Base-by-base conservation (phyloP, 352 stramenopile genomes). In the Phytophthora multivora region DNA sequence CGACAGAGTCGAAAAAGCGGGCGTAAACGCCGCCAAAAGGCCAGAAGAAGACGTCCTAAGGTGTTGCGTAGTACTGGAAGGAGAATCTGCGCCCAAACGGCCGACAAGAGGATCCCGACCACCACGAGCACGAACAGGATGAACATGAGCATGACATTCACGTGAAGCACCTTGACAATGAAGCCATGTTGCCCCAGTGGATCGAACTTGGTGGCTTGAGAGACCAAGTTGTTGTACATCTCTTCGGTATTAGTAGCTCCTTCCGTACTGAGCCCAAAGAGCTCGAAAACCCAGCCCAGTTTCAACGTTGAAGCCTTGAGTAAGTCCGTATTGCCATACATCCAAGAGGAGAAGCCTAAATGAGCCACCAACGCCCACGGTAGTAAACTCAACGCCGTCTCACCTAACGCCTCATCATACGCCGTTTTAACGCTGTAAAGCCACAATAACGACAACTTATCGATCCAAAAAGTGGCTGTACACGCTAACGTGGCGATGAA, bases 361-460 rank as follows among this genome's bases (percentile, higher is more conserved):
- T 95, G 86, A 16, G 83, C 54, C 9, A 80, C 77, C 1, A 95
- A 68, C 4, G 84, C 83, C 84, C 84, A 95, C 0, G 86, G 86
- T 23, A 95, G 19, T 10, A 92, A 45, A 2, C 42, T 26, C 8
- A 95, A 54, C 5, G 79, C 79, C 2, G 74, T 73, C 52, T 89
- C 77, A 23, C 86, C 86, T 1, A 95, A 63, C 23, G 77, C 82
- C 54, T 95, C 83, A 55, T 93, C 84, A 66, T 92, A 95, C 12
- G 86, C 75, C 1, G 84, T 93, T 42, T 87, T 89, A 36, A 95
- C 79, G 38, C 77, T 88, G 54, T 90, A 95, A 18, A 92, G 45
- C 43, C 85, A 73, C 21, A 95, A 65, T 18, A 95, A 68, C 10
- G 81, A 85, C 40, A 95, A 71, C 51, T 96, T 96, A 50, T 96